Conservation (phyloP, 768 basidiomycete genomes). For the Leucosporidium yakuticum region DNA sequence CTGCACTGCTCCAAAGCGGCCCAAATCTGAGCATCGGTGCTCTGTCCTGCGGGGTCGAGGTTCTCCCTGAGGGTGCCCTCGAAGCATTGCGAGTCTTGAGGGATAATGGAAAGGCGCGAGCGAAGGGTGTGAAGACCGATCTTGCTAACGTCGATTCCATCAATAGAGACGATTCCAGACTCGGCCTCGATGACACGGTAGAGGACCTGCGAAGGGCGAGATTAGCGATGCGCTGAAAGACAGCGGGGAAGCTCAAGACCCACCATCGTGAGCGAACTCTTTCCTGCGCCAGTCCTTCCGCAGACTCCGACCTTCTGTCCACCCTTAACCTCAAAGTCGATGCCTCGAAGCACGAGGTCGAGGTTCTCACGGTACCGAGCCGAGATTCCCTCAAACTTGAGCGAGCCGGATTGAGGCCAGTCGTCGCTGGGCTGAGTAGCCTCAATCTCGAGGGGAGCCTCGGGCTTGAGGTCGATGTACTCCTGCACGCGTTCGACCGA, state of each 20-base stretch:
- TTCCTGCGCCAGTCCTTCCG: slow-evolving; percentile 47
- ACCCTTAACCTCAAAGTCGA: slow-evolving; percentile 63
- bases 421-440: slow-evolving; percentile 41
- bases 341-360: slow-evolving; percentile 69
- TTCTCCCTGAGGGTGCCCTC: slow-evolving; percentile 69
- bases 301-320: slow-evolving; percentile 83
- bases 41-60: slow-evolving; percentile 73
- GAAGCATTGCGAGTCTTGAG: slow-evolving; percentile 49
- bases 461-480: slow-evolving; percentile 65
- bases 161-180: slow-evolving; percentile 56
- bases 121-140: slow-evolving; percentile 53
- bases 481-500: slow-evolving; percentile 81
- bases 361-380: slow-evolving; percentile 73
- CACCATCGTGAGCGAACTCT: slow-evolving; percentile 40
- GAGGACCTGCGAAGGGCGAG: slow-evolving; percentile 47
- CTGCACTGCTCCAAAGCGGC: slow-evolving; percentile 63
- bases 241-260: neutral
- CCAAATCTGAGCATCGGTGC: slow-evolving; percentile 81
- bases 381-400: slow-evolving; percentile 68
- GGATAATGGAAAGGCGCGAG: slow-evolving; percentile 58
- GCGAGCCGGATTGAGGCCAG: slow-evolving; percentile 70
- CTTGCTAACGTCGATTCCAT: slow-evolving; percentile 52
- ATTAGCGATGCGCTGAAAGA: neutral
- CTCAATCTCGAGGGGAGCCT: slow-evolving; percentile 58
- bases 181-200: slow-evolving; percentile 57